Percentiles rank a stretch among this genome's conserved stretches.
Conservation (phyloP, 2,329 filamentous ascomycete species). For the Cryphonectria naterciae region DNA sequence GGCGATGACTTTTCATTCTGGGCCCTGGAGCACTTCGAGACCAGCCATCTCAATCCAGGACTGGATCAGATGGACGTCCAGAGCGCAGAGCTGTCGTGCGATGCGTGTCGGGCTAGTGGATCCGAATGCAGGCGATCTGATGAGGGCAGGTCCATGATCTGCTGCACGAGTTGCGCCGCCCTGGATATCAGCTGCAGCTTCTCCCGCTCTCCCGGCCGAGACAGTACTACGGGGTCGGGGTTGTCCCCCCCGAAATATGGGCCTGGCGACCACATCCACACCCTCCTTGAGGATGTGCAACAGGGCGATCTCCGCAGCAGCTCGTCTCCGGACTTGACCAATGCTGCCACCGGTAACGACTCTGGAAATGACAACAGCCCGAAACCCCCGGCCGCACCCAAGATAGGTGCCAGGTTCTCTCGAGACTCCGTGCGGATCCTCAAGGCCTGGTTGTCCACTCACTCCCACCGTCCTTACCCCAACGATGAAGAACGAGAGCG, state of each 20-base stretch:
- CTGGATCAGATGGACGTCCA: conserved; percentile 35
- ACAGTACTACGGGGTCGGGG: conserved; percentile 40
- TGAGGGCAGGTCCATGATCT: conserved; percentile 63
- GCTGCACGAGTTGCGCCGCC: conserved; percentile 66
- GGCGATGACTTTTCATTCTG: conserved; percentile 64
- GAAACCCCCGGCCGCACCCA: conserved; percentile 47
- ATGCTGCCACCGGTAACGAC: conserved; percentile 31
- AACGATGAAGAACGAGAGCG: conserved; percentile 84
- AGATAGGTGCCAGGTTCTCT: conserved; percentile 77
- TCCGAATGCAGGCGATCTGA: conserved; percentile 64
- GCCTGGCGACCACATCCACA: conserved; percentile 47
- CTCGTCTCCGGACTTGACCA: conserved; percentile 36
- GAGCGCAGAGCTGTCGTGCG: conserved; percentile 53
- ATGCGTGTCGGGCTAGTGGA: conserved; percentile 54
- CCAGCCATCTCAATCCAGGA: conserved; percentile 41
- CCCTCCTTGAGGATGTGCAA: conserved; percentile 44
- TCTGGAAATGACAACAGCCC: conserved; percentile 30
- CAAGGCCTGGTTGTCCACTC: conserved; percentile 82
- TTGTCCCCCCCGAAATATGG: conserved; percentile 52
- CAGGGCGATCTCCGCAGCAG: conserved; percentile 26
- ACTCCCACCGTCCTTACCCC: conserved; percentile 83
- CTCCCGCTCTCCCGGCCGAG: conserved; percentile 42
- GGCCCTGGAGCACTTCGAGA: conserved; percentile 61
- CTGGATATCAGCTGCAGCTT: conserved; percentile 63
- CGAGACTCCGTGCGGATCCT: conserved; percentile 78